These are phyloP conservation scores for Pestalotiopsis sp. DNA, from an alignment of 2,329 filamentous ascomycete species.

Conservation along the genomic window DNA sequence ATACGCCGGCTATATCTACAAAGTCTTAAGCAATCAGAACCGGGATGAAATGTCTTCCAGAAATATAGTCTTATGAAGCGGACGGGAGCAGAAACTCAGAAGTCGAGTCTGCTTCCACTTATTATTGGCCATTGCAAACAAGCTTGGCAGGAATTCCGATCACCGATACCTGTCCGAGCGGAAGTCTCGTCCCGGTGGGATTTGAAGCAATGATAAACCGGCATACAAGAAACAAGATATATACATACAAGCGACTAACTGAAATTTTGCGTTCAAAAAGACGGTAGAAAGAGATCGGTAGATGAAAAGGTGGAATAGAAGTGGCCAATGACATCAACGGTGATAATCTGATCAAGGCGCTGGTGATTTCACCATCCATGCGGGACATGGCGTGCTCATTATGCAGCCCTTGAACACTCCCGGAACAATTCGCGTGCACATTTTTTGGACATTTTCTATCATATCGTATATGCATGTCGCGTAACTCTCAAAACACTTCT, in stretches of 20 bases:
- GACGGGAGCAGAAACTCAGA: too few species aligned
- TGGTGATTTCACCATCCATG: not conserved
- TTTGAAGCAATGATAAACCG: too few species aligned
- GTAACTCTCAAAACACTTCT: too few species aligned
- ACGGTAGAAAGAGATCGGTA: not conserved
- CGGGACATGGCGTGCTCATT: slow-evolving; percentile 3
- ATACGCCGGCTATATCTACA: too few species aligned
- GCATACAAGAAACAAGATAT: too few species aligned
- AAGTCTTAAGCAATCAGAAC: too few species aligned
- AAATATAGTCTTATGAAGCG: too few species aligned
- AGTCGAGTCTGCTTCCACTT: not conserved
- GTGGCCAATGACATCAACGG: not conserved
- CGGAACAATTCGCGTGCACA: not conserved
- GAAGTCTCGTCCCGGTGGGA: not conserved
- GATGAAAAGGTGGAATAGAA: not conserved
- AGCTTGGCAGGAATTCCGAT: not conserved
- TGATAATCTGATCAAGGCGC: not conserved
- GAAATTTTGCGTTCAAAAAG: too few species aligned
- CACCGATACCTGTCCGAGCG: not conserved
- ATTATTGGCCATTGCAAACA: not conserved
- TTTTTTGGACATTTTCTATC: not conserved
- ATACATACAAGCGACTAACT: too few species aligned
- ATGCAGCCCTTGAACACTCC: not conserved
- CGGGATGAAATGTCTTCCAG: too few species aligned
- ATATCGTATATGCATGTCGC: too few species aligned